These are phyloP conservation scores for Halophytophthora polymorphica DNA, from an alignment of 352 stramenopile genomes.

Conservation along the genomic window DNA sequence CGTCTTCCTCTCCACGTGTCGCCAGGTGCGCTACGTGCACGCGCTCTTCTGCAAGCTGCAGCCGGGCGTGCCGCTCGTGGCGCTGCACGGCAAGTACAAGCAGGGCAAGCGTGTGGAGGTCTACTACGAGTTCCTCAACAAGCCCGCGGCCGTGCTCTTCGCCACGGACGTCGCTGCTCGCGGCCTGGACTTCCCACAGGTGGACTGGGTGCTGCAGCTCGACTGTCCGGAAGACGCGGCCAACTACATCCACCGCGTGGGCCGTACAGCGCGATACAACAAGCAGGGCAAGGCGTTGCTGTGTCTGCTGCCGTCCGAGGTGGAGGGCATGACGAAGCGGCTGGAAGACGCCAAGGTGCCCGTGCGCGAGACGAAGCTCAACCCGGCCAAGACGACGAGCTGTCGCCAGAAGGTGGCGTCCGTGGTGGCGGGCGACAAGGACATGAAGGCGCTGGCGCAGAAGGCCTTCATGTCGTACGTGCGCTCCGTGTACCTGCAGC, in stretches of 20 bases:
- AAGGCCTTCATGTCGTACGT: conserved; percentile 99
- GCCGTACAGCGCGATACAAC: conserved; percentile 95
- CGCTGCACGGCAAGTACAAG: conserved; percentile 98
- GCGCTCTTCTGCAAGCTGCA: conserved; percentile 96
- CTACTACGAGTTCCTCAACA: conserved; percentile 98
- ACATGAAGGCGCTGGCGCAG: conserved; percentile 94
- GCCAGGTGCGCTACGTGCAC: conserved; percentile 95
- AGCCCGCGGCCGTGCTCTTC: conserved; percentile 93
- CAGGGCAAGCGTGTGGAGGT: conserved; percentile 97
- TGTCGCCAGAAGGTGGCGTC: conserved; percentile 91
- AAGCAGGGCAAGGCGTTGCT: conserved; percentile 92
- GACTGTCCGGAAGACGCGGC: conserved; percentile 97
- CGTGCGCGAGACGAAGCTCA: conserved; percentile 96
- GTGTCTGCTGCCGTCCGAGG: conserved; percentile 91
- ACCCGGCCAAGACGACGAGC: conserved; percentile 94
- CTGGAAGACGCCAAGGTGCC: conserved; percentile 93
- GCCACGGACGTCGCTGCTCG: conserved; percentile 97
- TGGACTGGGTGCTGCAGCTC: conserved; percentile 98
- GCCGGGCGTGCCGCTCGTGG: conserved; percentile 94
- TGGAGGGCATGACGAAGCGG: conserved; percentile 80
- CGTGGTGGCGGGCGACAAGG: conserved; percentile 90
- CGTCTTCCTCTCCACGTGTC: conserved; percentile 97
- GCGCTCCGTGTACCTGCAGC: conserved; percentile 94
- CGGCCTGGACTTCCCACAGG: conserved; percentile 97
- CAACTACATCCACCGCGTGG: conserved; percentile 99